Conservation (phyloP, 1,139 yeast genomes). For the Eremothecium sinecaudum region DNA sequence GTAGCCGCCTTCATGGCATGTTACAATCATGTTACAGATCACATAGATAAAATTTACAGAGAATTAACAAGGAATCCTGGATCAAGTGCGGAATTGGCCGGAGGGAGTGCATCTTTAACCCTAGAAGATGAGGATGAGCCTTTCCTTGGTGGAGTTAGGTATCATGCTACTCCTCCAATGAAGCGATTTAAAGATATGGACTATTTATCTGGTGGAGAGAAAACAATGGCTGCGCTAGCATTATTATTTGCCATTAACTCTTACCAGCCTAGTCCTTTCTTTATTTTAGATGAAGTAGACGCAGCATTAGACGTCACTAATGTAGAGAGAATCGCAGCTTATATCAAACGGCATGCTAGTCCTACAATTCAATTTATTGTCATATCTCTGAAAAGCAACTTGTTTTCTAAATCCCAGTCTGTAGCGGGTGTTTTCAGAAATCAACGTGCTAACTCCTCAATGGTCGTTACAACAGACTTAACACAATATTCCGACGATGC, state of each 20-base stretch:
- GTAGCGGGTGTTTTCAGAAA: slow-evolving; percentile 90
- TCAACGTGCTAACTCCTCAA: slow-evolving; percentile 66
- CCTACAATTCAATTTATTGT: slow-evolving; percentile 86
- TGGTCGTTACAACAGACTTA: slow-evolving; percentile 65
- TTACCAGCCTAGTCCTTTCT: slow-evolving; percentile 88
- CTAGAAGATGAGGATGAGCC: slow-evolving; percentile 89
- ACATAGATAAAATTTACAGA: slow-evolving; percentile 74
- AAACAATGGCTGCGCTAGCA: slow-evolving; percentile 93
- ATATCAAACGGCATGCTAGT: slow-evolving; percentile 67
- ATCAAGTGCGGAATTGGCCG: slow-evolving; percentile 57
- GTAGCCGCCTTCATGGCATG: slow-evolving; percentile 58
- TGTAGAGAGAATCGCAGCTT: slow-evolving; percentile 75
- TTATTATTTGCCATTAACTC: slow-evolving; percentile 85
- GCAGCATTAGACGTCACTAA: slow-evolving; percentile 92
- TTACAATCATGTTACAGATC: slow-evolving; percentile 61
- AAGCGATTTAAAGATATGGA: slow-evolving; percentile 92
- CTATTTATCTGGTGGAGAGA: slow-evolving; percentile 90
- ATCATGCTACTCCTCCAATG: slow-evolving; percentile 95
- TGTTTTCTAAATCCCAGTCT: slow-evolving; percentile 83
- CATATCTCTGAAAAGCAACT: slow-evolving; percentile 77
- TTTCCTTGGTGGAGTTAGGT: slow-evolving; percentile 69
- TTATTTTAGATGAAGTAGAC: slow-evolving; percentile 92
- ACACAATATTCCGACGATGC: slow-evolving; percentile 43
- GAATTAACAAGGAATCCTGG: slow-evolving; percentile 58
- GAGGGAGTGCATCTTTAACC: slow-evolving; percentile 87